phyloP scores from a whole-genome alignment of 768 basidiomycete genomes.

The Russula olivacea region DNA sequence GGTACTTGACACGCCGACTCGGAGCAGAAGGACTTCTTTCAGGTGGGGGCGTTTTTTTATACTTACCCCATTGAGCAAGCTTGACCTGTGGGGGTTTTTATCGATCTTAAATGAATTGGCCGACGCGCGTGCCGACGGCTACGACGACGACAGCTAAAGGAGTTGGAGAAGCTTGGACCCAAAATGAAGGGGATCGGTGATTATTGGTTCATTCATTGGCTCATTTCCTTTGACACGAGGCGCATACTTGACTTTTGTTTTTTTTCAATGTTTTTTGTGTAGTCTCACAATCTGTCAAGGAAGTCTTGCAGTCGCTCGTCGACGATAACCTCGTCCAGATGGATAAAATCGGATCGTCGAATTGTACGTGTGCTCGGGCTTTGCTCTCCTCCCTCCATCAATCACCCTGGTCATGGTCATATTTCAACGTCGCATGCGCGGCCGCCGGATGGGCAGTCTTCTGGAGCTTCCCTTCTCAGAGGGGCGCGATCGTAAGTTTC shows the following conservation, averaged over 20 bases:
- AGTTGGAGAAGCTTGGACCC: slow-evolving; percentile 82
- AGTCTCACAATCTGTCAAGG: slow-evolving; percentile 91
- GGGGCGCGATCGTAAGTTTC: slow-evolving; percentile 58
- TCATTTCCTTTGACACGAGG: neutral
- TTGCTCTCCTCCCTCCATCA: neutral
- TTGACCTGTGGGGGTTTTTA: no score
- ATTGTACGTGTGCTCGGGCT: slow-evolving; percentile 51
- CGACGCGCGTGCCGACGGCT: no score
- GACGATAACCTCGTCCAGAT: slow-evolving; percentile 80
- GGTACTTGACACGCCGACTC: neutral
- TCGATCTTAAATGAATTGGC: no score
- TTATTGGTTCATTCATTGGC: slow-evolving; percentile 5
- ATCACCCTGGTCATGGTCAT: neutral
- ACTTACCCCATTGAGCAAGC: neutral
- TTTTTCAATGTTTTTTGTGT: no score
- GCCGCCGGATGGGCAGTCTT: slow-evolving; percentile 51
- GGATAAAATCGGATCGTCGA: slow-evolving; percentile 93
- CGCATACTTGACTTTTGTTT: no score
- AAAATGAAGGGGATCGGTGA: slow-evolving; percentile 89
- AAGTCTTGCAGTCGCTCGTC: slow-evolving; percentile 80
- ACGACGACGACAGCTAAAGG: slow-evolving; percentile 77
- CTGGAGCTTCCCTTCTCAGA: slow-evolving; percentile 93
- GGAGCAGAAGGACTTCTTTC: slow-evolving; percentile 75
- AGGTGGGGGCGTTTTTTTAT: slow-evolving; percentile 35
- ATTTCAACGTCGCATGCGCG: no score